Base-by-base conservation (phyloP, 495 filamentous ascomycete genomes). In the Hypomontagnella monticulosa region DNA sequence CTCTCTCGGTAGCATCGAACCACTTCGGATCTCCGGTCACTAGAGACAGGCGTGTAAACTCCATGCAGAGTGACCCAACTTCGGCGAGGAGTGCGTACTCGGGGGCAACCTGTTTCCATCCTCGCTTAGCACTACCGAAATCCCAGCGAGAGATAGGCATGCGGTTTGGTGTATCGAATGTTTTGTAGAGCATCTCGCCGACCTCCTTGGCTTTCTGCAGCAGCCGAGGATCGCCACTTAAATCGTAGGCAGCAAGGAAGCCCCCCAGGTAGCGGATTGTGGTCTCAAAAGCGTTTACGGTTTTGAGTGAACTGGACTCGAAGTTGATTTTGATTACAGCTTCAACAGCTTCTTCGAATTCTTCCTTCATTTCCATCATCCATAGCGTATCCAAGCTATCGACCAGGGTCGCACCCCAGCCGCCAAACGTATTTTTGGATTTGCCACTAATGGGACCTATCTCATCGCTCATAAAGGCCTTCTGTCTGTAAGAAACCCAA, bases 341-440 rank as follows among this genome's bases (percentile, higher is more conserved):
- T 50, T 87, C 79, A 11, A 93, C 86, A 15, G 92, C 93, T 49
- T 90, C 87, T 33, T 91, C 83, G 71, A 97, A 98, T 50, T 97
- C 92, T n/a, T 90, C 80, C 73, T 87, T 85, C 77, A 97, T 61
- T 4, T 83, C 91, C 93, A 97, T 95, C 58, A 98, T 94, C 92
- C 93, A 98, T 9, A 98, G 75, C 0, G 93, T 93, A 77, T 98
- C 94, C 48, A 98, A 77, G n/a, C 88, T 80, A 80, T 98, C 94
- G 1, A 98, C 92, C 54, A 98, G 73, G 0, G 94, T 97, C 3
- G 93, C 94, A 11, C 88, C 93, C 94, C 94, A 98, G 11, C 91
- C 92, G 66, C 89, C 92, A 77, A 97, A 98, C 87, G 91, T 9
- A 85, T 89, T 71, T 88, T 76, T n/a, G 67, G 72, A 36, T 63